Evolutionary conservation across 2,329 filamentous ascomycete genomes (phyloP), one percentile per base, ranked within the genome.

Genomic region (Fusarium liriodendri): DNA sequence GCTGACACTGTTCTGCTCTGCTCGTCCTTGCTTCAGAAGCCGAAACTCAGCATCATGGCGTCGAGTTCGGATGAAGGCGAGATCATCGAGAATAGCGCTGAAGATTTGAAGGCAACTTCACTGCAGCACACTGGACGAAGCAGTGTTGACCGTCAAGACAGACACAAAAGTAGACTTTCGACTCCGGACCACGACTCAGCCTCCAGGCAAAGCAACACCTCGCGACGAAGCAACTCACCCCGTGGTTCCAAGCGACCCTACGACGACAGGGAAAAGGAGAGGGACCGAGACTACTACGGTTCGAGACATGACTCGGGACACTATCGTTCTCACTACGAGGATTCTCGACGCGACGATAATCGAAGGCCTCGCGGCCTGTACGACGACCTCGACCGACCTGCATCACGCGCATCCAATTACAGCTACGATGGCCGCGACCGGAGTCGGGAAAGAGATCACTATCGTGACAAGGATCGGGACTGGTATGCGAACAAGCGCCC

Each of bases 71-170:
- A 94, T 84, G 94, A 97, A 85, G 94, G 95, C 85, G 95, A 97
- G 87, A 95, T 96, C 84, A 85, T 93, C 83, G 94, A 95, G 85
- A 90, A 90, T 85, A 88, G 89, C 84, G 89, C 87, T 88, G 82
- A 82, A 81, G 82, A 86, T 79, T 85, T 85, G 84, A 97, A 97
- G 94, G 94, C 94, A 97, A 94, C 93, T 94, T 92, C 93, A 92
- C 90, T 92, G 89, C 87, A 89, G 88, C 89, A 89, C 84, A 85
- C 89, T 89, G 90, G 92, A 89, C 89, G 91, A 92, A 92, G 87
- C 90, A 91, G 89, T 90, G 92, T 97, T 97, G 94, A 97, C 94
- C 93, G 93, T 90, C 91, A 88, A 89, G 90, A 93, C 93, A 97
- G 95, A 95, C 89, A 85, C 85, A 90, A 89, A 85, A 87, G 84